Evolutionary conservation across 2,329 filamentous ascomycete species (phyloP), one percentile per base, ranked within the genome.

Genomic region (Paracoccidioides lutzii): DNA sequence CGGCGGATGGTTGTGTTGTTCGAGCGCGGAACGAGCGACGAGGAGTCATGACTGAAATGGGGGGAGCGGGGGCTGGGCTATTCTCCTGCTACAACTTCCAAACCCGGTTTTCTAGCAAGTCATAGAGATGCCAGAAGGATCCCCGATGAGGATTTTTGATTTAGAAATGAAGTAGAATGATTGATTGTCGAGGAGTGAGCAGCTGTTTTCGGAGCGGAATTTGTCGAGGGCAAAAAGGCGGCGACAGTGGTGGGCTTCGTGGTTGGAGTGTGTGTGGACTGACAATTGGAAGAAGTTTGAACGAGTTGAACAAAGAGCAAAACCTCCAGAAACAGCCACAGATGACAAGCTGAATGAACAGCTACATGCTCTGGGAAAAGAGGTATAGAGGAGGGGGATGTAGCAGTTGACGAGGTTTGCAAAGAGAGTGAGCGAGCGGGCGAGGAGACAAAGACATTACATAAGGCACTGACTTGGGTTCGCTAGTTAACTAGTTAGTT

Each of bases 21-120:
- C 88, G 87, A 76, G 89, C 89, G 80, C 91, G 85, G 73, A 90
- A 93, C 67, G 90, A 95, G 71, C 91, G 88, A 75, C 91, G 86
- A 70, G 87, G 88, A 69, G 86, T 79, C 78, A 81, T 81, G 66
- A 67, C 64, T 62, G 59, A 56, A 53, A 22, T 2, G 22, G 22
- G 22, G 22, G 22, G 22, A 22, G 22, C 22, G 22, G 22, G 22
- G 22, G 22, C 22, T 57, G 54, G 42, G 45, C 55, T 44, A 33
- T 46, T 44, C 56, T 46, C 41, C 22, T 35, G 44, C 22, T 15
- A 32, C 42, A 43, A 35, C 44, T 30, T 46, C 10, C 44, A 38
- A 38, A 60, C 53, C 14, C 22, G 15, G 38, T 37, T 28, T 51
- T 42, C 50, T 52, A 52, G 38, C 49, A 46, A 53, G 58, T 43